phyloP scores from a whole-genome alignment of 805 yeast genomes.

The Wickerhamiella parazyma region DNA sequence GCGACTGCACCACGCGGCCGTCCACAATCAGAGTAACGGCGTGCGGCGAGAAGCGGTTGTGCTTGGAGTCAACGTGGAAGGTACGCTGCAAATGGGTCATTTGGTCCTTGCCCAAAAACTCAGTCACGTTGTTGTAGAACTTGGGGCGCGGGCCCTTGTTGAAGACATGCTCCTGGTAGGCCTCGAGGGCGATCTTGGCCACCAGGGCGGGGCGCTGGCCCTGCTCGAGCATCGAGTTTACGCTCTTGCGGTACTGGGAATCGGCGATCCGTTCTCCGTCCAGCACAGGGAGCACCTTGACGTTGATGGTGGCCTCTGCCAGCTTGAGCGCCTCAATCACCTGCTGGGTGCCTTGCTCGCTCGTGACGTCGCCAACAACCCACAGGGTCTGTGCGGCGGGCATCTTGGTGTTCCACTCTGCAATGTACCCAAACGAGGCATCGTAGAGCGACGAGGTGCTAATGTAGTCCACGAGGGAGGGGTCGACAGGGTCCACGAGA shows the following conservation, averaged over 20 bases:
- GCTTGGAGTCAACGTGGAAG: not conserved
- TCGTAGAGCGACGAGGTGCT: constrained; percentile 11
- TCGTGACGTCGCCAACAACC: constrained; percentile 44
- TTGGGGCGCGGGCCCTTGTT: constrained; percentile 6
- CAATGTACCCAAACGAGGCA: constrained; percentile 1
- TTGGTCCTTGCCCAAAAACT: not conserved
- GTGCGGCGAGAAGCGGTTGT: not conserved
- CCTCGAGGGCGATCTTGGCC: constrained; percentile 7
- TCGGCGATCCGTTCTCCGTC: not conserved
- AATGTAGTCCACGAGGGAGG: constrained; percentile 24
- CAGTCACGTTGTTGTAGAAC: constrained; percentile 1
- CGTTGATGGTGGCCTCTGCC: constrained; percentile 10
- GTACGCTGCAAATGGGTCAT: constrained; percentile 4
- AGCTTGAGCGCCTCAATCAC: constrained; percentile 27
- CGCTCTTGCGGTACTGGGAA: constrained; percentile 1
- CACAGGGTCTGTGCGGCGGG: constrained; percentile 29
- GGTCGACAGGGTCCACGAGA: constrained; percentile 37
- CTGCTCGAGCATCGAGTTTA: constrained; percentile 7
- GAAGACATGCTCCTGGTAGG: not conserved
- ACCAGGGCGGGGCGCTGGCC: constrained; percentile 3
- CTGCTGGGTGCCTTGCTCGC: constrained; percentile 31
- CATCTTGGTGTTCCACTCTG: not conserved
- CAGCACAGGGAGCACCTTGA: constrained; percentile 4
- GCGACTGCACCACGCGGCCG: constrained; percentile 12
- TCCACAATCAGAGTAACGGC: constrained; percentile 12